Conservation (phyloP, 352 stramenopile species). For the Pythium pectinolyticum region DNA sequence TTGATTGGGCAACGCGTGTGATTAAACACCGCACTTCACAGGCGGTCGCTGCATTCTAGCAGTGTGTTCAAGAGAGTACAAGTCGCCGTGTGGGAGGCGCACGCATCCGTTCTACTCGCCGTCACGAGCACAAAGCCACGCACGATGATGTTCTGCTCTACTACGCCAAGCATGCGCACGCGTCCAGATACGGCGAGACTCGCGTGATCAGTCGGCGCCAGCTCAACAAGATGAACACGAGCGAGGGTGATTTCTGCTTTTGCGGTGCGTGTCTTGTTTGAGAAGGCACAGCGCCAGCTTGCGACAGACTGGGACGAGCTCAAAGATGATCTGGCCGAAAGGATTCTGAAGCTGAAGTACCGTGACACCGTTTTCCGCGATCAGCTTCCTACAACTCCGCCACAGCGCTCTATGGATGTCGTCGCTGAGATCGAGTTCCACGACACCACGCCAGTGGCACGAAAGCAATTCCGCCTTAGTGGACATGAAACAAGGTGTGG, state of each 20-base stretch:
- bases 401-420: neutral
- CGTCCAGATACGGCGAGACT: neutral
- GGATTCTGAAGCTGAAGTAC: neutral
- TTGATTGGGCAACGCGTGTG: neutral
- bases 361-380: neutral
- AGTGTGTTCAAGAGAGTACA: neutral
- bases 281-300: neutral
- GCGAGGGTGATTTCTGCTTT: neutral
- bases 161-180: neutral
- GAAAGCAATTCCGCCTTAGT: conserved; percentile 3
- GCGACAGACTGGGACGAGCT: neutral
- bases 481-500: neutral
- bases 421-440: conserved; percentile 1
- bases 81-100: neutral
- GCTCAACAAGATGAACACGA: neutral
- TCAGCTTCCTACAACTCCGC: neutral
- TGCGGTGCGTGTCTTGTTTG: neutral
- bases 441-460: neutral
- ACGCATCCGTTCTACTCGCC: too few species aligned
- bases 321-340: neutral
- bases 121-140: too few species aligned
- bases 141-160: neutral
- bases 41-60: neutral
- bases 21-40: neutral
- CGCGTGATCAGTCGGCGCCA: neutral